Percentiles rank a stretch among this genome's conserved stretches.
Evolutionary conservation across 805 yeast genomes (phyloP).

Genomic region (Hanseniaspora taiwanica): DNA sequence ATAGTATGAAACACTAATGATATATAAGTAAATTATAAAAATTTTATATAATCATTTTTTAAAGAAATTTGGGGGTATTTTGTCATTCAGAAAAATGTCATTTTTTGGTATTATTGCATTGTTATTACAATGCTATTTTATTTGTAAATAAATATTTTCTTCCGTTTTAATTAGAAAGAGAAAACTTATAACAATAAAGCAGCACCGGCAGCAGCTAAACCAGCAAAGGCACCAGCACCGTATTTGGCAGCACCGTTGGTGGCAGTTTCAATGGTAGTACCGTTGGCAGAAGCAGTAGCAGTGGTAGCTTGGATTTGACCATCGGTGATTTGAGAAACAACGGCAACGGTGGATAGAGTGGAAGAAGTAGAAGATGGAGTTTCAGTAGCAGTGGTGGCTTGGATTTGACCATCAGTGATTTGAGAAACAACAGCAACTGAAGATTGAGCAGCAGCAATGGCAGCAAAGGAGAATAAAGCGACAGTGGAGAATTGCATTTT

Average conservation of each 20-base stretch:
- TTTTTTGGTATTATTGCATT: no score
- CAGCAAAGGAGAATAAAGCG: slow-evolving; percentile 37
- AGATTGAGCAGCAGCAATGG: slow-evolving; percentile 22
- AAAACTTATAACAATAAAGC: slow-evolving; percentile 6
- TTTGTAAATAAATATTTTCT: background rate
- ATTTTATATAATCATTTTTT: no score
- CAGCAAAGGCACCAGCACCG: slow-evolving; percentile 6
- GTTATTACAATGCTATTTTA: no score
- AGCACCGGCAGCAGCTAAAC: slow-evolving; percentile 6
- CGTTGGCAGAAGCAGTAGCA: slow-evolving; percentile 14
- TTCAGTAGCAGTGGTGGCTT: slow-evolving; percentile 36
- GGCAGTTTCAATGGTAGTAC: background rate
- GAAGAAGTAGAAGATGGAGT: slow-evolving; percentile 10
- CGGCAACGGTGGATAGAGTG: slow-evolving; percentile 15
- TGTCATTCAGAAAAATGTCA: no score
- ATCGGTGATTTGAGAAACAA: slow-evolving; percentile 29
- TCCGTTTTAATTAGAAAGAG: background rate
- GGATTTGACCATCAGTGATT: slow-evolving; percentile 24
- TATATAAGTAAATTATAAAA: no score
- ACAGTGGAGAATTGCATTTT: slow-evolving; percentile 23
- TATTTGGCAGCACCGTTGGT: slow-evolving; percentile 6
- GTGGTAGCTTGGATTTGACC: slow-evolving; percentile 41
- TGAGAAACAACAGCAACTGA: slow-evolving; percentile 18
- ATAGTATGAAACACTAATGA: no score
- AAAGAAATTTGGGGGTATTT: no score